phyloP scores from a whole-genome alignment of 2,329 filamentous ascomycete species.

The Harringtonia aguacate region DNA sequence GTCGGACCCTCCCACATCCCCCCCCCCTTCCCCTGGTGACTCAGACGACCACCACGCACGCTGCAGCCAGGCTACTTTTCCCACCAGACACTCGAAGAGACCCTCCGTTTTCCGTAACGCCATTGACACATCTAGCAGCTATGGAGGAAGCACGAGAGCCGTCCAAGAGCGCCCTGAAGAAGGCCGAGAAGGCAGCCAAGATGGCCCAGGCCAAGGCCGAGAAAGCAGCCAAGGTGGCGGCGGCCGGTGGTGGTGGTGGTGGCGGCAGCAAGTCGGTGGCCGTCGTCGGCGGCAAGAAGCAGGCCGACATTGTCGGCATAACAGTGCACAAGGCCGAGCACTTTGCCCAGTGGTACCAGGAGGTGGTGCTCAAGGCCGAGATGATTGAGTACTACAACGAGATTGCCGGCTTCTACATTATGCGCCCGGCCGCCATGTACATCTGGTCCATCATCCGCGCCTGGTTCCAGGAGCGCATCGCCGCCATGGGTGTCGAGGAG shows the following conservation, averaged over 20 bases:
- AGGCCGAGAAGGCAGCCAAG: slow-evolving; percentile 50
- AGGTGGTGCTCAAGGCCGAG: slow-evolving; percentile 92
- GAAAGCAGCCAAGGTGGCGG: slow-evolving; percentile 47
- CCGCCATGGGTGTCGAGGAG: slow-evolving; percentile 86
- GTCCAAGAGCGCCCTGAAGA: slow-evolving; percentile 55
- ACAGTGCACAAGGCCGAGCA: slow-evolving; percentile 77
- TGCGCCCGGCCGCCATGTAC: slow-evolving; percentile 55
- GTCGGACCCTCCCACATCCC: no score
- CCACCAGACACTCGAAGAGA: no score
- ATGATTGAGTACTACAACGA: slow-evolving; percentile 94
- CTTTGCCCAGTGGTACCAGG: slow-evolving; percentile 93
- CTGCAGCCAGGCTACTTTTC: background rate
- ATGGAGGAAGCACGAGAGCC: slow-evolving; percentile 23
- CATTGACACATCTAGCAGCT: background rate
- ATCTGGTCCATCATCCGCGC: slow-evolving; percentile 56
- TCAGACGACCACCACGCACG: no score
- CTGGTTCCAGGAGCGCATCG: slow-evolving; percentile 66
- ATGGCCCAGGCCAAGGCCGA: slow-evolving; percentile 50
- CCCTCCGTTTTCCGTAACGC: no score
- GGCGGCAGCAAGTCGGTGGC: slow-evolving; percentile 30
- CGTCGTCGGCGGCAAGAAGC: slow-evolving; percentile 47
- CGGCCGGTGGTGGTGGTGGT: slow-evolving; percentile 32
- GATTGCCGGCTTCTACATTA: slow-evolving; percentile 94
- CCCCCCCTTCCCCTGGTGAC: no score
- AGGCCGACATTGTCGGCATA: slow-evolving; percentile 71